Evolutionary conservation across 441 rosid species (phyloP).

Genomic region (Breynia disticha): DNA sequence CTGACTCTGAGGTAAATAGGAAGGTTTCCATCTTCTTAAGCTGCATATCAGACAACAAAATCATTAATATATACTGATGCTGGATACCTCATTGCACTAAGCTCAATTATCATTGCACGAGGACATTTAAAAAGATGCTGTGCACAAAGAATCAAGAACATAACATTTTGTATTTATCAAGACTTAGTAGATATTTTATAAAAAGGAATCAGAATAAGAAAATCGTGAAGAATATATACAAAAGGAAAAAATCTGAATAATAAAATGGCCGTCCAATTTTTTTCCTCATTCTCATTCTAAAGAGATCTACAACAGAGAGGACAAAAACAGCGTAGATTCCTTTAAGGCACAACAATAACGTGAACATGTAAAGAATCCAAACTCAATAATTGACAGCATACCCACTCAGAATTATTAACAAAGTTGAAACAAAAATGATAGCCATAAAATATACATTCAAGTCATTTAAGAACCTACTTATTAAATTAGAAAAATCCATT

Average conservation of each 20-base stretch:
- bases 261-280: not conserved
- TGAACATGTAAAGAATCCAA: constrained; percentile 5
- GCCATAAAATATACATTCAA: not conserved
- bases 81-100: not conserved
- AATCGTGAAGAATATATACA: not conserved
- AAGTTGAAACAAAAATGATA: not conserved
- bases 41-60: constrained; percentile 22
- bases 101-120: not conserved
- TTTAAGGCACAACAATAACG: not conserved
- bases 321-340: constrained; percentile 15
- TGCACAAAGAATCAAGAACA: not conserved
- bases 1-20: constrained; percentile 68
- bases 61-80: constrained; percentile 1
- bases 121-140: not conserved
- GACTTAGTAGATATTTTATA: too few species aligned
- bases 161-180: too few species aligned
- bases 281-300: constrained; percentile 1
- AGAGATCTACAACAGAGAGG: not conserved
- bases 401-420: not conserved
- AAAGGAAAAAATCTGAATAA: not conserved
- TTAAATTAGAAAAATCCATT: not conserved
- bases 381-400: not conserved
- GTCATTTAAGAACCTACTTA: not conserved
- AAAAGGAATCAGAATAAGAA: too few species aligned
- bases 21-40: constrained; percentile 47